Base-by-base conservation (phyloP, 129 eudicot genomes). In the Pittosporum tobira region DNA sequence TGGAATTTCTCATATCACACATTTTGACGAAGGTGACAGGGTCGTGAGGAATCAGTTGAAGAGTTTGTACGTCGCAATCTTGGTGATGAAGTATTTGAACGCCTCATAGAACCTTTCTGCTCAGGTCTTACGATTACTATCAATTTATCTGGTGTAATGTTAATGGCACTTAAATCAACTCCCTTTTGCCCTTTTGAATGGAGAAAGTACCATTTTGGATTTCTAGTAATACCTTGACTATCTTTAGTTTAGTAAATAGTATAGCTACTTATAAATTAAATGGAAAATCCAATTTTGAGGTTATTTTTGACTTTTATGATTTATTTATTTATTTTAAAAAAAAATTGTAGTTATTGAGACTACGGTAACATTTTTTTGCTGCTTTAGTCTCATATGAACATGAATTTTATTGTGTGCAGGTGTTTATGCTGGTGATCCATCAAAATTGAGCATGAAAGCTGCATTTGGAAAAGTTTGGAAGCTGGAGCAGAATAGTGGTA, bases 401-500 rank as follows among this genome's bases (percentile, higher is more conserved):
- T n/a, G n/a, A n/a, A 22, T 38, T 52, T 15, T 45, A 21, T 65
- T 53, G 1, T 61, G 42, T 67, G 34, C 71, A 85, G 97, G 97
- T 57, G 97, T 89, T 73, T 89, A 89, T 77, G 97, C 97, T 38
- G 97, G 97, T 2, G 95, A 89, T 77, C 97, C 97, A 57, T 73
- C 97, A 52, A 85, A 79, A 61, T 72, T 89, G 36, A 82, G 97
- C 62, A 89, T 89, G 97, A 85, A 85, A 79, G 95, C 97, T 66
- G 95, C 97, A 44, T 89, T 89, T 73, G 97, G 97, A 27, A 89
- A 77, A 68, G 97, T 89, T 48, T 89, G 97, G 97, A 85, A 77
- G 45, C 76, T 89, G 48, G 97, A 89, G 80, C 77, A 89, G 73
- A 80, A 56, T 57, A 95, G 97, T 71, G 97, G 95, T 56, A 85